A percentile compares a stretch with the other conserved stretches of the same genome.
These are phyloP conservation scores for Gossypium turneri DNA, from an alignment of 345 rosid genomes.

Conservation along the genomic window DNA sequence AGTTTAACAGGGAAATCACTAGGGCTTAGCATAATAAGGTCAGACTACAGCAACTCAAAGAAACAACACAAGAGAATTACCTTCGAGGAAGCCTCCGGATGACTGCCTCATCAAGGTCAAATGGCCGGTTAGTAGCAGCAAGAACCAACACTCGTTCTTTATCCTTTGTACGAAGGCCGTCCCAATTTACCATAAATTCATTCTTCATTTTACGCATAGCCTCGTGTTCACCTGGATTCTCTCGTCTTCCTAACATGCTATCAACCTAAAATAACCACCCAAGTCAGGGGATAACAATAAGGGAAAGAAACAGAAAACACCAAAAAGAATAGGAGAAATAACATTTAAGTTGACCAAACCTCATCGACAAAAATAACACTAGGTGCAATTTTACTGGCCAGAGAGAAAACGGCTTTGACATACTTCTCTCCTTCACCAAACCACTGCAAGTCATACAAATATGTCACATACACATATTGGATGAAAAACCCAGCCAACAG, in stretches of 20 bases:
- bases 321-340: not conserved
- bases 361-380: conserved; percentile 96
- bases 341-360: conserved; percentile 42
- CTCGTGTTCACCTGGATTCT: conserved; percentile 99
- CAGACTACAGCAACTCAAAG: conserved; percentile 3
- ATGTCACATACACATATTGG: not conserved
- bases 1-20: conserved; percentile 7
- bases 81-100: conserved; percentile 96
- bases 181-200: conserved; percentile 99
- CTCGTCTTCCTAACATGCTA: conserved; percentile 98
- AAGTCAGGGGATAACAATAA: not conserved
- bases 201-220: conserved; percentile 99
- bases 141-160: conserved; percentile 93
- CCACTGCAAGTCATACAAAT: conserved; percentile 63
- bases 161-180: conserved; percentile 92
- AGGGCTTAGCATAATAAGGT: not conserved
- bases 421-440: conserved; percentile 99
- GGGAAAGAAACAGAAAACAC: not conserved
- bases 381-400: conserved; percentile 98
- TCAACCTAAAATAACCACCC: conserved; percentile 58
- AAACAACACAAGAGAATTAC: conserved; percentile 23
- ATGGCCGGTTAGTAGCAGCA: conserved; percentile 95
- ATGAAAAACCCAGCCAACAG: not conserved
- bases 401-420: conserved; percentile 95
- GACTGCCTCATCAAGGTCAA: conserved; percentile 98